Evolutionary conservation across 768 basidiomycete species (phyloP).

Genomic region (Suillus hirtellus): DNA sequence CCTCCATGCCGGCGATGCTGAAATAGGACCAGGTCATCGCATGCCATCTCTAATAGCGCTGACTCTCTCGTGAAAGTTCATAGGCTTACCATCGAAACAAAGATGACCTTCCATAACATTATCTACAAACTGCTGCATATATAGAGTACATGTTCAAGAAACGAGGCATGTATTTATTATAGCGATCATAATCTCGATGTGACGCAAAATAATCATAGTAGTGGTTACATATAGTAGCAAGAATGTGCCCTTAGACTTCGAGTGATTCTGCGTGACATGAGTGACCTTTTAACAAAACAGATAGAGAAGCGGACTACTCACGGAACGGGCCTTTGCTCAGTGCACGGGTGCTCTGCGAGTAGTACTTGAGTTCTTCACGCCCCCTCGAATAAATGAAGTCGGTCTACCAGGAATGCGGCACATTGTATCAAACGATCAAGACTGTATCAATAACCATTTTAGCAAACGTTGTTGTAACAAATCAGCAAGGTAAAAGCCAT

Average conservation of each 20-base stretch:
- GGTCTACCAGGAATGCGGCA: not conserved
- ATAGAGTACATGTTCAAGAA: not conserved
- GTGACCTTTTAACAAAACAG: not conserved
- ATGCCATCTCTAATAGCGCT: not conserved
- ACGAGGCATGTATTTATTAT: not conserved
- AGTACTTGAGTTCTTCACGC: not conserved
- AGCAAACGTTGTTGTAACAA: not conserved
- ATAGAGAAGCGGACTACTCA: not conserved
- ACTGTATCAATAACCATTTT: too few species aligned
- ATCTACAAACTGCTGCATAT: not conserved
- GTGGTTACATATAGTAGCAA: not conserved
- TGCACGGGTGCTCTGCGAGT: not conserved
- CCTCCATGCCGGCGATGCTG: too few species aligned
- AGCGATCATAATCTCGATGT: not conserved
- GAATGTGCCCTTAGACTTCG: not conserved
- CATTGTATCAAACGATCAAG: not conserved
- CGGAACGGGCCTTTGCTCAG: not conserved
- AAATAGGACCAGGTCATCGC: not conserved
- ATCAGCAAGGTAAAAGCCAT: not conserved
- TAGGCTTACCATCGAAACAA: not conserved
- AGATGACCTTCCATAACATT: not conserved
- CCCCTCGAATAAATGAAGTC: constrained; percentile 4
- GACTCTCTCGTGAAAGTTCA: not conserved
- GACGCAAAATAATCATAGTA: not conserved
- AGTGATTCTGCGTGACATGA: not conserved